Conservation (phyloP, 2,329 filamentous ascomycete genomes). For the Dactylellina leptospora region DNA sequence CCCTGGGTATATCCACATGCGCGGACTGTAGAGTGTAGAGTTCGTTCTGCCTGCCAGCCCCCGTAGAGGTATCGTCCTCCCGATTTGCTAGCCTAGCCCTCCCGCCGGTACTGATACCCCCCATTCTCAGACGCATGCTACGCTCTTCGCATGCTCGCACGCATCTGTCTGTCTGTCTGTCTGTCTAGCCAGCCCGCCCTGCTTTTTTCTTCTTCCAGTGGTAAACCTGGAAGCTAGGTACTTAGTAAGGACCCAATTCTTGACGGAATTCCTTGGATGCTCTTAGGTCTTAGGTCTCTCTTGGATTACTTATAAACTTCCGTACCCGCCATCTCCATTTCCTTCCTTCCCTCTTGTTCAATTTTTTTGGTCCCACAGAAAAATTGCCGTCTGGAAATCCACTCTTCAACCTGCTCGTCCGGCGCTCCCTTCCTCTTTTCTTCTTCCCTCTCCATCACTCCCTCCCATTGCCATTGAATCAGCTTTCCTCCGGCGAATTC, state of each 20-base stretch:
- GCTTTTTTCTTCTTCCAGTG: constrained; percentile 1
- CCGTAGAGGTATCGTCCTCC: too few species aligned
- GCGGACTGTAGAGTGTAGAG: too few species aligned
- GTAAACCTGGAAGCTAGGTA: background rate
- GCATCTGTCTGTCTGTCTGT: background rate
- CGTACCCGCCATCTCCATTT: constrained; percentile 49
- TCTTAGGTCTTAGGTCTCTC: background rate
- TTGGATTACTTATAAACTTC: constrained; percentile 33
- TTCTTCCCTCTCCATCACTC: constrained; percentile 1
- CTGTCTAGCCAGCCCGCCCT: background rate
- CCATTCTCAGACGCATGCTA: background rate
- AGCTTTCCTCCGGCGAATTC: constrained; percentile 15
- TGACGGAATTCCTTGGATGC: background rate
- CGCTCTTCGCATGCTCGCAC: background rate
- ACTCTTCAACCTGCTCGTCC: constrained; percentile 19
- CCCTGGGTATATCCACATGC: too few species aligned
- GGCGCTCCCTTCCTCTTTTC: background rate
- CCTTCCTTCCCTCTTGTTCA: background rate
- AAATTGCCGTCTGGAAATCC: background rate
- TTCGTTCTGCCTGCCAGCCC: too few species aligned
- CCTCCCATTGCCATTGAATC: constrained; percentile 11
- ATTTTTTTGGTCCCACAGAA: constrained; percentile 1
- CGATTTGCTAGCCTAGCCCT: background rate
- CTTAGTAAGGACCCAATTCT: background rate
- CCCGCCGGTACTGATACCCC: constrained; percentile 2